Evolutionary conservation across 148 eudicot species (phyloP), one percentile per base, ranked within the genome.

Genomic region (Vaccinium vitisidaea): DNA sequence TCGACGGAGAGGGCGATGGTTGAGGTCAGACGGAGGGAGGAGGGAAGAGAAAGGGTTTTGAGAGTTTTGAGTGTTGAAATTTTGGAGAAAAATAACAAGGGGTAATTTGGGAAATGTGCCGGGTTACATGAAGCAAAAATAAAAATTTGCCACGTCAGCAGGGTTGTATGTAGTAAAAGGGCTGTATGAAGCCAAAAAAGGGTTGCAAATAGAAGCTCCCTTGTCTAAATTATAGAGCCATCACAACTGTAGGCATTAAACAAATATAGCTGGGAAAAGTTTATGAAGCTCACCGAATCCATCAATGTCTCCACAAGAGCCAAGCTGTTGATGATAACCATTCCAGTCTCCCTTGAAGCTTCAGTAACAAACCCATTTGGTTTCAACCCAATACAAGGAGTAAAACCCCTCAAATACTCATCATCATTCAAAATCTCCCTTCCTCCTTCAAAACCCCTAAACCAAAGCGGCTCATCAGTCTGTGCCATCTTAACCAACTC

Each of bases 231-330:
- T 4, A 27, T 32, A 13, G 2, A 30, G 75, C 15, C 18, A 75
- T 36, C 78, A 36, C 49, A 77, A 27, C 27, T 69, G 36, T 48
- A 46, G 39, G 14, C 25, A 83, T 12, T 2, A 36, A 39, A 69
- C 74, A 69, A 30, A 69, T 27, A 69, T 69, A 27, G 30, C 71
- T 27, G 23, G 50, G 74, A 65, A 65, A 25, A 48, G 36, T 30
- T 58, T 5, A 15, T 39, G 30, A 13, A 43, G 36, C 92, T 89
- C 55, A 96, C 99, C 84, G 98, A 87, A 76, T 96, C 99, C 97
- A 96, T 96, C n/a, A 96, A 80, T 0, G 98, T 96, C 86, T 96
- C 98, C 23, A 96, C 99, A n/a, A 96, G 97, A 69, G 98, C 98
- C 84, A 93, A 87, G 63, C 99, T 93, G 61, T 93, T 96, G 90